Base-by-base conservation (phyloP, 148 eudicot species). In the Mesembryanthemum crystallinum region DNA sequence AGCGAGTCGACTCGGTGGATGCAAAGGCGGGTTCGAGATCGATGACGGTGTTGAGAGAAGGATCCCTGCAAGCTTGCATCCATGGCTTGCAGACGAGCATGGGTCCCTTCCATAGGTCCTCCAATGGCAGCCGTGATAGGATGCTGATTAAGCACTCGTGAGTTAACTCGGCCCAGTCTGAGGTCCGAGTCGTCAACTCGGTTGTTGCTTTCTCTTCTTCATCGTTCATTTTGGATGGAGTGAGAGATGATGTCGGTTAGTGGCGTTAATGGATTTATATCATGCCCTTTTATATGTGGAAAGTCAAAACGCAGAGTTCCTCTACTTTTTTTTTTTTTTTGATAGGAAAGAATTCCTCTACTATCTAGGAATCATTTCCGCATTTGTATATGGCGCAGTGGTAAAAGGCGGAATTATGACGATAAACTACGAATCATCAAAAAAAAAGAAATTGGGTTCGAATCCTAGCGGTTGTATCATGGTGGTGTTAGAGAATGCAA, bases 151-250 rank as follows among this genome's bases (percentile, higher is more conserved):
- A 79, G 74, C 93, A 90, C 78, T 90, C 97, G 71, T 81, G 89
- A 64, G 98, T 92, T 57, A 94, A 83, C 75, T 94, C 98, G 72
- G 96, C 85, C 98, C 97, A 93, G 59, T 84, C 84, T 54, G 87
- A 76, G 77, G 73, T 67, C 2, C 45, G 74, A 45, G 54, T 51
- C 67, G 54, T 51, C 67, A 45, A 77, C 80, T 81, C 77, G 73
- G 65, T 72, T 29, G 65, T 72, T 29, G 71, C 0, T 23, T 27
- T 39, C 47, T 71, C 68, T 12, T 52, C 51, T 3, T 60, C 67
- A 30, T 76, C 60, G 59, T 55, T 81, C 85, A 80, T 87, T 73
- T 52, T 61, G n/a, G n/a, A n/a, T 45, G 49, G 49, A 45, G 20
- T 45, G 54, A 29, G 65, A 35, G 39, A 35, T 35, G 65, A 39